A percentile compares a stretch with the other conserved stretches of the same genome.
Evolutionary conservation across 139 green algal species (phyloP).

Genomic region (Zygnema cylindricum): DNA sequence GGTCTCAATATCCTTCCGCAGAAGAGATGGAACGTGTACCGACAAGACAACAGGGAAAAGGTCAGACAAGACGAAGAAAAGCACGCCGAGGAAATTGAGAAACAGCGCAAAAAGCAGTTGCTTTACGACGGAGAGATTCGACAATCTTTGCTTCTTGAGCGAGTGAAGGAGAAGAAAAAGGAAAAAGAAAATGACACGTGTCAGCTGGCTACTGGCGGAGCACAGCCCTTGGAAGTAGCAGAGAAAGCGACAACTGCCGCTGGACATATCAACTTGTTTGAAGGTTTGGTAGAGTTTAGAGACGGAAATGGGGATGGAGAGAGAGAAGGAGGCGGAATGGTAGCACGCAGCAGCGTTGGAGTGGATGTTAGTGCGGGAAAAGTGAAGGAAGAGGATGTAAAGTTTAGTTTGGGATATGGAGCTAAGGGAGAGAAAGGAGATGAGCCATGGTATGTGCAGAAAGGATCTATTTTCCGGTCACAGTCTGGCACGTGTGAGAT

Average conservation of each 20-base stretch:
- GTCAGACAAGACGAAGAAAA: conserved; percentile 67
- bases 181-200: background rate
- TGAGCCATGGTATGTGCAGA: conserved; percentile 32
- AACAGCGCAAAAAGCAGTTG: conserved; percentile 12
- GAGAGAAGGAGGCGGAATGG: background rate
- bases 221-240: background rate
- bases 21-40: conserved; percentile 95
- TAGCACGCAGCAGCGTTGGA: background rate
- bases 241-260: conserved; percentile 24
- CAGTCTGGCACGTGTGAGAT: no score
- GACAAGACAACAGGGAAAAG: conserved; percentile 80
- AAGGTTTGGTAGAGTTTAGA: conserved; percentile 31
- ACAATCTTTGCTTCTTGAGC: conserved; percentile 17
- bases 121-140: conserved; percentile 37
- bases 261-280: conserved; percentile 42
- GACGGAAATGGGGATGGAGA: background rate
- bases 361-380: background rate
- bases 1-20: conserved; percentile 96
- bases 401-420: conserved; percentile 34
- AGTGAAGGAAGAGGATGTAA: background rate
- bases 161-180: background rate
- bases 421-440: conserved; percentile 33
- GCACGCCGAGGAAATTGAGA: conserved; percentile 12
- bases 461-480: no score
- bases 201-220: no score